Conservation (phyloP, 2,329 filamentous ascomycete species). For the Fusarium sp. region DNA sequence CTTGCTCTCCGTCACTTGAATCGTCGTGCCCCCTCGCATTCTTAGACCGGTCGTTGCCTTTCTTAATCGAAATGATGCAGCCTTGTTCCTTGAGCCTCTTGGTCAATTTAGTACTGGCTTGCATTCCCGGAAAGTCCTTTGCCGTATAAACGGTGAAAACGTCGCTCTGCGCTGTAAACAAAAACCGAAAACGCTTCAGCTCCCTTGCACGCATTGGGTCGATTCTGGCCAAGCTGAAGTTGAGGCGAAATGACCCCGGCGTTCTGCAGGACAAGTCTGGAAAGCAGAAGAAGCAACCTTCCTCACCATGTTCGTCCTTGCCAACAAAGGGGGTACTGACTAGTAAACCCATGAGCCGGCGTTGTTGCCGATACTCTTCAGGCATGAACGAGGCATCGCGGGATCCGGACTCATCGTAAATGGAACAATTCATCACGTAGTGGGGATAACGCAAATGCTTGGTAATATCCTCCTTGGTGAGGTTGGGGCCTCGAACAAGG, state of each 20-base stretch:
- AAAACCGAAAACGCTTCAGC: slow-evolving; percentile 61
- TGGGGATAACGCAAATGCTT: slow-evolving; percentile 70
- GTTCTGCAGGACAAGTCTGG: slow-evolving; percentile 85
- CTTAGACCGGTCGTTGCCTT: slow-evolving; percentile 77
- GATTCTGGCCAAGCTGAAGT: slow-evolving; percentile 80
- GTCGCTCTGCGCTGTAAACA: slow-evolving; percentile 71
- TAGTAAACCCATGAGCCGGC: slow-evolving; percentile 83
- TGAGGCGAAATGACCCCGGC: slow-evolving; percentile 79
- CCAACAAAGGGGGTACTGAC: slow-evolving; percentile 83
- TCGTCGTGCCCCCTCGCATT: slow-evolving; percentile 56
- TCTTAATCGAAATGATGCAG: slow-evolving; percentile 87
- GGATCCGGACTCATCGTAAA: slow-evolving; percentile 77
- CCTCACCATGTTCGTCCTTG: slow-evolving; percentile 76
- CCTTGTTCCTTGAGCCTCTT: slow-evolving; percentile 83
- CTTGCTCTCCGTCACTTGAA: slow-evolving; percentile 61
- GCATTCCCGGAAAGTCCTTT: slow-evolving; percentile 89
- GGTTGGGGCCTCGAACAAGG: slow-evolving; percentile 69
- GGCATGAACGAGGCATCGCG: slow-evolving; percentile 79
- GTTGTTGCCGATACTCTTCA: slow-evolving; percentile 77
- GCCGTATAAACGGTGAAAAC: slow-evolving; percentile 85
- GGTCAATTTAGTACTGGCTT: slow-evolving; percentile 79
- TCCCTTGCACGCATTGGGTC: slow-evolving; percentile 69
- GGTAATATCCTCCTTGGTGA: slow-evolving; percentile 67
- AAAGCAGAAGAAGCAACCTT: slow-evolving; percentile 89
- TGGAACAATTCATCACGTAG: slow-evolving; percentile 81